A percentile compares a stretch with the other conserved stretches of the same genome.
Conservation (phyloP, 139 green algal species). For the Nannochloris sp. region DNA sequence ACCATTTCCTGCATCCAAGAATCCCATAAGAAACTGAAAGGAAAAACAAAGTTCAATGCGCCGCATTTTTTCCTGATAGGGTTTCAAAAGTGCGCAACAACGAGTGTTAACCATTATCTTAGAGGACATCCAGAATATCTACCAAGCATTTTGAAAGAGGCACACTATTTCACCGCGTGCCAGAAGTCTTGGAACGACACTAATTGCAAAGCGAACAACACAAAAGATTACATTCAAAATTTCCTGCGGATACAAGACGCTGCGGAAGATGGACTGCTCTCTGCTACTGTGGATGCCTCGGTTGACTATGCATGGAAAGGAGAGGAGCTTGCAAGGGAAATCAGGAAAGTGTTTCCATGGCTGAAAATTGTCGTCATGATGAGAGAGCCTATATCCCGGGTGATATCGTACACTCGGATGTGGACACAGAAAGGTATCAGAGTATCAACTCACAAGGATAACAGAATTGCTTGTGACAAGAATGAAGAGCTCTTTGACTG, state of each 20-base stretch:
- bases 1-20: slow-evolving; percentile 5
- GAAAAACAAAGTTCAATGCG: slow-evolving; percentile 3
- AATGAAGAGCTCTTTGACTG: neutral
- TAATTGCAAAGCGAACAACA: slow-evolving; percentile 3
- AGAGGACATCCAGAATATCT: slow-evolving; percentile 7
- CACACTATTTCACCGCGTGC: slow-evolving; percentile 10
- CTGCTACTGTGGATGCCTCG: slow-evolving; percentile 1
- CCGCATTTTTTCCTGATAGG: slow-evolving; percentile 13
- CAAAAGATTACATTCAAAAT: neutral
- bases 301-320: slow-evolving; percentile 15
- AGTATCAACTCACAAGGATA: neutral
- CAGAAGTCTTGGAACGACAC: slow-evolving; percentile 8
- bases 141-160: slow-evolving; percentile 2
- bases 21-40: slow-evolving; percentile 1
- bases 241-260: slow-evolving; percentile 9
- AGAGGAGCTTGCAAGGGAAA: slow-evolving; percentile 1
- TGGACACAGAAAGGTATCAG: slow-evolving; percentile 2
- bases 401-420: slow-evolving; percentile 13
- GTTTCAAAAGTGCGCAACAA: slow-evolving; percentile 10
- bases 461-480: slow-evolving; percentile 2
- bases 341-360: slow-evolving; percentile 11
- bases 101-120: slow-evolving; percentile 4
- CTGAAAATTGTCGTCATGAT: slow-evolving; percentile 12
- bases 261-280: neutral
- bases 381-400: slow-evolving; percentile 9